Base-by-base conservation (phyloP, 805 yeast species). In the Candida railenensis region DNA sequence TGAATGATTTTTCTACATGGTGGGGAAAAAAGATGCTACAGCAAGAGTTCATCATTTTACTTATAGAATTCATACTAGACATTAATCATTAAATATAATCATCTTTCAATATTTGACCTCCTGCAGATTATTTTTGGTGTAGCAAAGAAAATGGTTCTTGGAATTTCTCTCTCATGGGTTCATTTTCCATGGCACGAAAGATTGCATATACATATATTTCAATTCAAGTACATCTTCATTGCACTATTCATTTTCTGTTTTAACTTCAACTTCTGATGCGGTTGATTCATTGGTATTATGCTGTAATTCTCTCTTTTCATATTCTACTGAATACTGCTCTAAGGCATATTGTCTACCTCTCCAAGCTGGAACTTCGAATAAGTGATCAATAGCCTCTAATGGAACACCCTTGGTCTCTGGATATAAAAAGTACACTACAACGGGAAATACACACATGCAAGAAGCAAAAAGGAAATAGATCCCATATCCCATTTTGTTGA, bases 381-480 rank as follows among this genome's bases (percentile, higher is more conserved):
- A 54, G 36, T 60, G 49, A 45, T 66, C 70, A 15, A 67, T 57
- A 34, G 63, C 69, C 42, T 58, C 64, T 45, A 67, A 58, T 4
- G 71, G 70, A 22, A 69, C 64, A 19, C 62, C 61, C 53, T 63
- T 68, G 5, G 74, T 67, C 49, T 70, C 75, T 2, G 75, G 75
- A 40, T 68, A 65, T 3, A 67, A 52, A 37, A 66, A 57, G 54
- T 52, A 65, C 4, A 65, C 60, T 28, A 65, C 57, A 1, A 62
- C 45, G 4, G 68, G 60, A 28, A 62, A 61, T 1, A 67, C 53
- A 7, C 55, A 40, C 37, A 66, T 57, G 39, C 64, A 53, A 11
- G 62, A 22, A 2, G 69, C 75, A 53, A 71, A 71, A 52, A 77
- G 65, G 53, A 74, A 71, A 55, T 72, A 76, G 36, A 72, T 63